Conservation (phyloP, 257 asterid species). For the Coffea eugenioides region DNA sequence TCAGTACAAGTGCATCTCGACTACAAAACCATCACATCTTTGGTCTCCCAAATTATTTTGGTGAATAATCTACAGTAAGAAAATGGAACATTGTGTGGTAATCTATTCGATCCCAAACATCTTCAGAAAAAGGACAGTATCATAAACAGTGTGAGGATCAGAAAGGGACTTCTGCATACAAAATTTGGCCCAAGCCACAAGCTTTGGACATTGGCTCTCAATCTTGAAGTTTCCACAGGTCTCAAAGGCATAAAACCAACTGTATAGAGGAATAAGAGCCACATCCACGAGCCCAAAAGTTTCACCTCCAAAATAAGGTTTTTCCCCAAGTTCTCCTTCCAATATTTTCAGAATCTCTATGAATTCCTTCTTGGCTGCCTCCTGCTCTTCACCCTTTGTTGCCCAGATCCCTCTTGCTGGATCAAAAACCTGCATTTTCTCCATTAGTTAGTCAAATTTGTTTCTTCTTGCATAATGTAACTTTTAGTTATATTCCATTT, state of each 20-base stretch:
- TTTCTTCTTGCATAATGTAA: no score
- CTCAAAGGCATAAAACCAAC: conserved; percentile 42
- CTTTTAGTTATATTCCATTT: no score
- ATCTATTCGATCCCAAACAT: conserved; percentile 17
- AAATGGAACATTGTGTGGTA: neutral
- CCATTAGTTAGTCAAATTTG: neutral
- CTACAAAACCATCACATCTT: no score
- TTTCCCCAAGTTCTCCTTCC: conserved; percentile 44
- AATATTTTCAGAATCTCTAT: conserved; percentile 27
- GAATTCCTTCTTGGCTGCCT: conserved; percentile 31
- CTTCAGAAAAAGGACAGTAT: conserved; percentile 14
- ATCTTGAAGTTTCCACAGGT: conserved; percentile 32
- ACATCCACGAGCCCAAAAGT: conserved; percentile 37
- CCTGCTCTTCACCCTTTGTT: conserved; percentile 39
- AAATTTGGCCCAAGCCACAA: conserved; percentile 27
- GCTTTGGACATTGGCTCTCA: conserved; percentile 25
- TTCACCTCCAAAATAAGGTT: conserved; percentile 50
- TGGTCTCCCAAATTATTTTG: no score
- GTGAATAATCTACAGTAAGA: neutral
- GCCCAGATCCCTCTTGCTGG: conserved; percentile 29
- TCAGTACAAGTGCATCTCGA: no score
- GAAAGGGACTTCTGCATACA: conserved; percentile 26
- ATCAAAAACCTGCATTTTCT: conserved; percentile 29
- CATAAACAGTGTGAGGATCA: conserved; percentile 28
- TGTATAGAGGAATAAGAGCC: conserved; percentile 27